Base-by-base conservation (phyloP, 106 monocot species). In the Allium fistulosum region DNA sequence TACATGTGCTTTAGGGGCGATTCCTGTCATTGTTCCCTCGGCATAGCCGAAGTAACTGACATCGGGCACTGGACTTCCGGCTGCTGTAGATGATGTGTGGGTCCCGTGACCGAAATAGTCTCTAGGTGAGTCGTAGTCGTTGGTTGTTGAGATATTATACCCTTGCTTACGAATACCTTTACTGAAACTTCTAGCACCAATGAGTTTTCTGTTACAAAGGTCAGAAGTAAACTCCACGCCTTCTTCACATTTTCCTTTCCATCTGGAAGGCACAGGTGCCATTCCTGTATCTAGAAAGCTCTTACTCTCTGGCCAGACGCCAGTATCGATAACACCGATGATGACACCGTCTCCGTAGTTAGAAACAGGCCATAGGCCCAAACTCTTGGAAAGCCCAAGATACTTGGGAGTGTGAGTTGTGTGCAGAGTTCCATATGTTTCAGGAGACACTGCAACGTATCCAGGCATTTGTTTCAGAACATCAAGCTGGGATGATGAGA, bases 81-180 rank as follows among this genome's bases (percentile, higher is more conserved):
- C 84, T 0, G 81, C 91, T 7, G 87, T 91, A 11, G 86, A 87
- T 14, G 91, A 76, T 10, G 81, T 84, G 72, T 87, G 91, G 7
- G 91, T 81, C 6, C 91, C 91, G 49, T 87, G 91, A 1, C 91
- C 91, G 7, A 37, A 59, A 9, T 56, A 65, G 64, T 86, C 87
- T 7, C 83, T 70, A 13, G 90, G 75, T 2, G 90, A 83, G 37
- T 71, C 48, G 14, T 77, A 73, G 47, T 73, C 69, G 9, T 26
- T 2, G 15, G 11, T 13, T 18, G 3, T 47, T 9, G 68, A 63
- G 11, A 69, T 58, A 47, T 50, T 67, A 8, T 47, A 5, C 7
- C 66, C 72, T 8, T 14, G 51, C 6, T 70, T 46, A 9, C 53
- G 46, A 11, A 77, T 8, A 0, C 71, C 75, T 51, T 71, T 75